Conservation (phyloP, 331 rosid genomes). For the Arachis monticola region DNA sequence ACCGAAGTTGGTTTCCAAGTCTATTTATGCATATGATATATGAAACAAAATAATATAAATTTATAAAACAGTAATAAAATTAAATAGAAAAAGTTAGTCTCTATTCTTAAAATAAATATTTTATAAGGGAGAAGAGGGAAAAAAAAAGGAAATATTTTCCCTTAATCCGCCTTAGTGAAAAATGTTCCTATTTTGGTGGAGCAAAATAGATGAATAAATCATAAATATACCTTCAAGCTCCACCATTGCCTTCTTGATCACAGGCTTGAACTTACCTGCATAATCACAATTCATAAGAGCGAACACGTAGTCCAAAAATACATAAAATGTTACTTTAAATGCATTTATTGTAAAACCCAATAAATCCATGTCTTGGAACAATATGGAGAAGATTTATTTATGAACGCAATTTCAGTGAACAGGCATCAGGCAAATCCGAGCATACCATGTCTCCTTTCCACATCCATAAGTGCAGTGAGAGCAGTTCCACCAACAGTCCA, state of each 20-base stretch:
- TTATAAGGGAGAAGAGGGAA: not conserved
- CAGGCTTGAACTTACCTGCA: slow-evolving; percentile 97
- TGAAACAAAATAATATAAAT: too few relatives aligned
- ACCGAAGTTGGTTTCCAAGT: too few relatives aligned
- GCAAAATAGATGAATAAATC: slow-evolving; percentile 15
- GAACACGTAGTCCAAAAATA: slow-evolving; percentile 19
- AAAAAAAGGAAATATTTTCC: not conserved
- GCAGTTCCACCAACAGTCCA: slow-evolving; percentile 98
- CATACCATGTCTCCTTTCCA: slow-evolving; percentile 98
- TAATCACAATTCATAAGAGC: slow-evolving; percentile 38
- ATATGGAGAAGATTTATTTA: slow-evolving; percentile 15
- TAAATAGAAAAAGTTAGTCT: too few relatives aligned
- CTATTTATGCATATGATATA: too few relatives aligned
- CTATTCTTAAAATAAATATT: too few relatives aligned
- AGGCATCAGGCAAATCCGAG: slow-evolving; percentile 15
- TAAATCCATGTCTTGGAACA: slow-evolving; percentile 15
- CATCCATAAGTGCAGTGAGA: slow-evolving; percentile 92
- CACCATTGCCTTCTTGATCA: slow-evolving; percentile 99
- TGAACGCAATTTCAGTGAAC: slow-evolving; percentile 14
- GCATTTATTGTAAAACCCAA: slow-evolving; percentile 14
- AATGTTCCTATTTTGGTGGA: slow-evolving; percentile 24
- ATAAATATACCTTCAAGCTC: slow-evolving; percentile 96
- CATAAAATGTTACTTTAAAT: slow-evolving; percentile 8
- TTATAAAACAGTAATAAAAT: too few relatives aligned
- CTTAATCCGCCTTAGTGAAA: slow-evolving; percentile 28